Percentiles rank a stretch among this genome's conserved stretches.
phyloP scores from a whole-genome alignment of 106 monocot genomes.

The Iris macrosiphon region DNA sequence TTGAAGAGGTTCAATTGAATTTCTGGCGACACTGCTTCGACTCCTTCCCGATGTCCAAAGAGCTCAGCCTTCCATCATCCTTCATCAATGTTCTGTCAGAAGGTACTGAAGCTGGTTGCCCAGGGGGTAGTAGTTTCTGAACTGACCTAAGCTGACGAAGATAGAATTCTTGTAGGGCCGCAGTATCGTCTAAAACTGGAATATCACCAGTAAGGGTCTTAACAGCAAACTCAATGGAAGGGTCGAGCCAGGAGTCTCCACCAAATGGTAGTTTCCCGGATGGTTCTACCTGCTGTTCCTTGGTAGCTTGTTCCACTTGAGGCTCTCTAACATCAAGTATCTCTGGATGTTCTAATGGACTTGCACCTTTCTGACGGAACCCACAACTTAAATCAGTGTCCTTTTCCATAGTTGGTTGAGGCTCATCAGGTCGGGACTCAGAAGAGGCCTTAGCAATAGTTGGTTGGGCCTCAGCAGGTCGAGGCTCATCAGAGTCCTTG shows the following conservation, averaged over 20 bases:
- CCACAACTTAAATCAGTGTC: neutral
- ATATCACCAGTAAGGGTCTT: slow-evolving; percentile 66
- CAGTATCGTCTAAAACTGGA: slow-evolving; percentile 26
- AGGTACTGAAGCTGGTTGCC: neutral
- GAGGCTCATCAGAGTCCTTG: neutral
- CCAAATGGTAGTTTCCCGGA: slow-evolving; percentile 17
- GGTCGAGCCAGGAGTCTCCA: slow-evolving; percentile 59
- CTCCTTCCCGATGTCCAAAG: no score
- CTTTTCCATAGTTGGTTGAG: neutral
- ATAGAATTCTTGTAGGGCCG: slow-evolving; percentile 16
- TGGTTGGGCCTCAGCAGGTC: no score
- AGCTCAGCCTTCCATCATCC: no score
- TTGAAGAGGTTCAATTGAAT: no score
- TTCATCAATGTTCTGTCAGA: no score
- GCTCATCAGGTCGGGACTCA: no score
- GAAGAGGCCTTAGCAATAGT: neutral
- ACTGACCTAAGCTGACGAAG: slow-evolving; percentile 12
- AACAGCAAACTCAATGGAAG: slow-evolving; percentile 71
- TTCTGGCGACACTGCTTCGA: no score
- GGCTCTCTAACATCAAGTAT: neutral
- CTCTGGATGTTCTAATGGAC: neutral
- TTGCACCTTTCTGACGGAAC: neutral
- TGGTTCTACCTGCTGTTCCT: slow-evolving; percentile 1
- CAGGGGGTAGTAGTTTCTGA: neutral
- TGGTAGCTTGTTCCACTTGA: neutral